Conservation (phyloP, 768 basidiomycete genomes). For the Tephrocybe sp. region DNA sequence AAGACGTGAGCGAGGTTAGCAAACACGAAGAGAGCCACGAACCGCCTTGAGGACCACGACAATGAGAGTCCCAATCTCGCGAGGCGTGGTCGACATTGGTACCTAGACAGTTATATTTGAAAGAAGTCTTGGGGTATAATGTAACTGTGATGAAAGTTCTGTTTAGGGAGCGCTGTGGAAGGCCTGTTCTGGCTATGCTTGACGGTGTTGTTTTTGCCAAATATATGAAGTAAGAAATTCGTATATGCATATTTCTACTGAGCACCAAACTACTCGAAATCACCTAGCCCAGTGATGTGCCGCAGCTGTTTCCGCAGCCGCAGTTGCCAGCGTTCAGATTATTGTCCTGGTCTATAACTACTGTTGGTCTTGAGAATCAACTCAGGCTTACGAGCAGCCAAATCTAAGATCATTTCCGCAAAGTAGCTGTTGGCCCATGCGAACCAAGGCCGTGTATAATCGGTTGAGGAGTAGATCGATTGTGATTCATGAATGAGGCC, state of each 20-base stretch:
- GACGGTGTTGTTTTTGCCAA: too few relatives aligned
- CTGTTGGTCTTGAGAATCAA: constrained; percentile 58
- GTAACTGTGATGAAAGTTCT: too few relatives aligned
- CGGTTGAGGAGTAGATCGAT: constrained; percentile 53
- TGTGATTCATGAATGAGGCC: constrained; percentile 81
- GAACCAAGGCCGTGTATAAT: constrained; percentile 76
- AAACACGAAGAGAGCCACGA: constrained; percentile 32
- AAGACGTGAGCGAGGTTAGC: constrained; percentile 17
- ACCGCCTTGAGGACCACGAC: constrained; percentile 94
- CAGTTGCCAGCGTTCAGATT: constrained; percentile 5
- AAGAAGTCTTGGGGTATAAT: constrained; percentile 3
- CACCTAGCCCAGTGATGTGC: not conserved
- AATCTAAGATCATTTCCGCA: constrained; percentile 78
- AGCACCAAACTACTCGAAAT: not conserved
- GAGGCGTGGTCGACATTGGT: constrained; percentile 59
- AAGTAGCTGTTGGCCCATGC: constrained; percentile 87
- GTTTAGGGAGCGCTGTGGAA: not conserved
- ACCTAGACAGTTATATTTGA: constrained; percentile 1
- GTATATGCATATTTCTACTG: not conserved
- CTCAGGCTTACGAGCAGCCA: constrained; percentile 71
- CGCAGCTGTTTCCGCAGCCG: constrained; percentile 11
- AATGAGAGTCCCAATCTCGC: constrained; percentile 90
- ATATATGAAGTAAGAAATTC: not conserved
- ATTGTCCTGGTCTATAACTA: constrained; percentile 57
- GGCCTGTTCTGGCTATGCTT: constrained; percentile 1